A percentile compares a stretch with the other conserved stretches of the same genome.
phyloP scores from a whole-genome alignment of 305 asterid genomes.

The Rubia peregrina region DNA sequence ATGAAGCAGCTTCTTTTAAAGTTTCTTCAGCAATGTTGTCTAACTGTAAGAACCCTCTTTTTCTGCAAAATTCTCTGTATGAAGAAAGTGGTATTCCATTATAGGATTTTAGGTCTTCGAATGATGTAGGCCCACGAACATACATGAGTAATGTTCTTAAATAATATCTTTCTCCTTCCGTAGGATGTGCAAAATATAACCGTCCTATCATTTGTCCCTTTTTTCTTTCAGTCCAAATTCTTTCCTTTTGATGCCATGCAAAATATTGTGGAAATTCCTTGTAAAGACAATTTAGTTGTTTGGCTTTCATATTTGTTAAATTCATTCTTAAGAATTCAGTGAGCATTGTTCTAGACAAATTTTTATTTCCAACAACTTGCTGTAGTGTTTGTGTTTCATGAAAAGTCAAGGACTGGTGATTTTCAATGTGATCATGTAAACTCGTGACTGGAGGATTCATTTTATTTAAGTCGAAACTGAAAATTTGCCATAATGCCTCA shows the following conservation, averaged over 20 bases:
- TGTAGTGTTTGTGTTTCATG: no score
- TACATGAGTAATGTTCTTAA: neutral
- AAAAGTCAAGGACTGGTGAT: no score
- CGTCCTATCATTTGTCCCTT: neutral
- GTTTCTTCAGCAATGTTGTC: neutral
- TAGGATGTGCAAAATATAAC: neutral
- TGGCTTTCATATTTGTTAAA: neutral
- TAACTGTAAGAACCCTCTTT: neutral
- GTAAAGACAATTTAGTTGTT: neutral
- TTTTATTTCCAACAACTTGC: no score
- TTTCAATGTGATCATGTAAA: no score
- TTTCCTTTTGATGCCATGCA: neutral
- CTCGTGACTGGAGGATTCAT: no score
- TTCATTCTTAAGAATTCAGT: neutral
- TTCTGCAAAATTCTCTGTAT: neutral
- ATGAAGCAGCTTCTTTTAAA: neutral
- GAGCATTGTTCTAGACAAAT: neutral
- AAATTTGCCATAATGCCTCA: no score
- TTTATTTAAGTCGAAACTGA: no score
- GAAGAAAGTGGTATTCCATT: neutral
- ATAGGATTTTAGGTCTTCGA: neutral
- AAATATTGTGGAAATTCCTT: neutral
- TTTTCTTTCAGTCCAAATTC: neutral
- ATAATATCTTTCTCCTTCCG: conserved; percentile 4
- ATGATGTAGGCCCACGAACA: neutral